Evolutionary conservation across 1,139 yeast genomes (phyloP), one percentile per base, ranked within the genome.

Genomic region (Hansenula sp.): DNA sequence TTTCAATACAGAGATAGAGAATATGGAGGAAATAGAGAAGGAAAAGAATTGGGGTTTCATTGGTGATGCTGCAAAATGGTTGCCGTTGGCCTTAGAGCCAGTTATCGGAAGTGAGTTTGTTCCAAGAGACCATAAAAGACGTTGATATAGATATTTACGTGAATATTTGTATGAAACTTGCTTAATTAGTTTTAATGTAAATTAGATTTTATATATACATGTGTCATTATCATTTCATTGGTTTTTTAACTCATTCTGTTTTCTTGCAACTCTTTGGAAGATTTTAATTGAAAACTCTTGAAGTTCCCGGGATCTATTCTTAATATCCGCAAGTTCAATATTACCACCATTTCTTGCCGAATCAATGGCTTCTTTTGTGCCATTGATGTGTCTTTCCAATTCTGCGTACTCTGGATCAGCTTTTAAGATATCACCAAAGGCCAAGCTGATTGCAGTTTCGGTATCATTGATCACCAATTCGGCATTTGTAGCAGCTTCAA

Each of bases 41-140:
- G 72, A 67, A 16, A 64, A 64, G 9, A 74, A 70, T 61, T 87
- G 94, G 93, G 84, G 83, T 28, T 87, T 87, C 58, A 65, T 72
- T 46, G 96, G 96, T 1, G 95, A 88, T 59, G 94, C 95, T 0
- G 84, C 93, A 0, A 76, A 76, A 45, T 65, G 77, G 61, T 66
- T 89, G 28, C 95, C 95, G 0, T 46, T 63, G 33, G 90, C 90
- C 4, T 65, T 88, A 43, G 78, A 72, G 54, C 90, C 84, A 1
- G 30, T 65, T 2, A 63, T 65, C 27, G 69, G 69, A 4, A 51
- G 52, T 35, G 57, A 55, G 8, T 62, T 46, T 40, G 42, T 57
- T 6, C 63, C 66, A 3, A 44, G 61, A 32, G 51, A 51, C n/a
- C 54, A 58, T 57, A 53, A 41, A 35, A 50, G 45, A 41, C 38